A percentile compares a stretch with the other conserved stretches of the same genome.
phyloP scores from a whole-genome alignment of 495 filamentous ascomycete genomes.

The Penicilliopsis zonata region DNA sequence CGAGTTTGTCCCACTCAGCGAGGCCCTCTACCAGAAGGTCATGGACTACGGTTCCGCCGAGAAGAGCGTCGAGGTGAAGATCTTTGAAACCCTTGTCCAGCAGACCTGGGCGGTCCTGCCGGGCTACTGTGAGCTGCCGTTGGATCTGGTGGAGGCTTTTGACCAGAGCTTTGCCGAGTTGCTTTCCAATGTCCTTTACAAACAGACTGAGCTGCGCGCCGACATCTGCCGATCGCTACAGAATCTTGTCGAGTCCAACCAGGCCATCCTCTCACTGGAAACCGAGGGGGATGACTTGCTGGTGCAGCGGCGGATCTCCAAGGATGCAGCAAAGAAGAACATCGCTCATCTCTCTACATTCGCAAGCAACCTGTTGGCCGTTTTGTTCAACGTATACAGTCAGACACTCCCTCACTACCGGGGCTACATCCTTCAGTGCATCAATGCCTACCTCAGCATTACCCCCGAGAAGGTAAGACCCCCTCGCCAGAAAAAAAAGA shows the following conservation, averaged over 20 bases:
- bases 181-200: slow-evolving; percentile 81
- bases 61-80: slow-evolving; percentile 90
- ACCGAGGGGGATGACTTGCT: slow-evolving; percentile 55
- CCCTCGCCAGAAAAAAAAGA: no score
- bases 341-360: slow-evolving; percentile 65
- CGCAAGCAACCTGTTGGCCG: slow-evolving; percentile 78
- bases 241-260: slow-evolving; percentile 81
- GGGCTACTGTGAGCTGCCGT: slow-evolving; percentile 83
- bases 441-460: slow-evolving; percentile 89
- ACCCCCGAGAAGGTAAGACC: slow-evolving; percentile 47
- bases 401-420: slow-evolving; percentile 87
- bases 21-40: slow-evolving; percentile 78
- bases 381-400: slow-evolving; percentile 96
- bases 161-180: slow-evolving; percentile 88
- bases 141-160: slow-evolving; percentile 65
- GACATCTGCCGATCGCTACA: slow-evolving; percentile 80
- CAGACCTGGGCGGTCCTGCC: slow-evolving; percentile 94
- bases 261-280: slow-evolving; percentile 53
- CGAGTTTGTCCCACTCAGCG: slow-evolving; percentile 80
- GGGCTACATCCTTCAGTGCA: slow-evolving; percentile 79
- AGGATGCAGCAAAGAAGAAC: slow-evolving; percentile 62
- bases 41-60: slow-evolving; percentile 64
- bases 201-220: slow-evolving; percentile 73
- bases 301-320: slow-evolving; percentile 59
- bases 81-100: slow-evolving; percentile 90